Conservation (phyloP, 2,329 filamentous ascomycete species). For the Fusarium pseudoanthophilum region DNA sequence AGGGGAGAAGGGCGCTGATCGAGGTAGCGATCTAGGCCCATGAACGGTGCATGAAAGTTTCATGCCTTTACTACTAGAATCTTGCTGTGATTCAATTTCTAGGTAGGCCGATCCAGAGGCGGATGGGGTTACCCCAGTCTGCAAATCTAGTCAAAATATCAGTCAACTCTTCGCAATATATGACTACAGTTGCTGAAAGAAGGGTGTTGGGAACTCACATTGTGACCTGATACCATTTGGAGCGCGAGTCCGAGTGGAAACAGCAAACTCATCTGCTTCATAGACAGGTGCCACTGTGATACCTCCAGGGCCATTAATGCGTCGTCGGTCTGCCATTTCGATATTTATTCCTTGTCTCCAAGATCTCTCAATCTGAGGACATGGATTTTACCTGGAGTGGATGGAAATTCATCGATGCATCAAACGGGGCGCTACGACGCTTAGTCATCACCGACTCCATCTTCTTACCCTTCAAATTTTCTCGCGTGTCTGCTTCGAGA, state of each 20-base stretch:
- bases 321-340: slow-evolving; percentile 82
- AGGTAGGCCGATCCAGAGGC: slow-evolving; percentile 93
- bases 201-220: slow-evolving; percentile 66
- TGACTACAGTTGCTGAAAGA: neutral
- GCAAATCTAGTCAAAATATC: slow-evolving; percentile 71
- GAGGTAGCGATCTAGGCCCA: slow-evolving; percentile 88
- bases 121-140: slow-evolving; percentile 91
- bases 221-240: slow-evolving; percentile 83
- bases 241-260: slow-evolving; percentile 65
- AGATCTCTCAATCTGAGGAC: slow-evolving; percentile 2
- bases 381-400: slow-evolving; percentile 35
- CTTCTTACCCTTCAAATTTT: slow-evolving; percentile 36
- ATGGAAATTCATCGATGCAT: slow-evolving; percentile 26
- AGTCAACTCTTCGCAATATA: slow-evolving; percentile 13
- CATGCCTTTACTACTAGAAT: slow-evolving; percentile 70
- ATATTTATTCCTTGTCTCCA: slow-evolving; percentile 3
- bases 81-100: slow-evolving; percentile 67
- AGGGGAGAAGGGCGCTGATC: slow-evolving; percentile 90
- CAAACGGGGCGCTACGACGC: slow-evolving; percentile 8
- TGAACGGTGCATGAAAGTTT: slow-evolving; percentile 95
- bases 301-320: slow-evolving; percentile 87
- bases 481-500: slow-evolving; percentile 5
- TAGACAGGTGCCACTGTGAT: slow-evolving; percentile 81
- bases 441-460: slow-evolving; percentile 41
- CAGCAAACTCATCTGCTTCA: slow-evolving; percentile 58